Conservation (phyloP, 257 asterid species). For the Solanum piurae region DNA sequence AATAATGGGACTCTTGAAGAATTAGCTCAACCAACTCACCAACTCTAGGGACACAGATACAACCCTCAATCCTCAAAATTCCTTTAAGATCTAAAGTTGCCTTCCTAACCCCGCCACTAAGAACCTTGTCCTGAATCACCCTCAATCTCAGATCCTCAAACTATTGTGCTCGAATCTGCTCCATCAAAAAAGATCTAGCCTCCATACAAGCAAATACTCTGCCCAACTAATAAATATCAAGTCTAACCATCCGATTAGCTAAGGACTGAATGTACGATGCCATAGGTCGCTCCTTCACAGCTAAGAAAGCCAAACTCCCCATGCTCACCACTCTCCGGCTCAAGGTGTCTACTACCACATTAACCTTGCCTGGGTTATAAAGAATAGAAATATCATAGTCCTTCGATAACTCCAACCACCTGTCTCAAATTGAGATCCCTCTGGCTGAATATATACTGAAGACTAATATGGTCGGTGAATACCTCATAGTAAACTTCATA, state of each 20-base stretch:
- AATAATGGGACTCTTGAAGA: not conserved
- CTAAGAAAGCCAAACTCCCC: not conserved
- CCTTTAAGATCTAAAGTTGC: too few relatives aligned
- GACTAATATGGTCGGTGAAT: not conserved
- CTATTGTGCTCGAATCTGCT: not conserved
- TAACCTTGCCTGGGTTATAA: too few relatives aligned
- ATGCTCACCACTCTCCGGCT: not conserved
- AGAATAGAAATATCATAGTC: too few relatives aligned
- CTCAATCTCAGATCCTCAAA: not conserved
- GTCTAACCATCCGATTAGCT: not conserved
- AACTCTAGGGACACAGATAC: not conserved
- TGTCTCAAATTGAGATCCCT: too few relatives aligned
- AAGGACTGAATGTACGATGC: not conserved
- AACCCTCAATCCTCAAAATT: too few relatives aligned
- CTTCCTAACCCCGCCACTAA: not conserved
- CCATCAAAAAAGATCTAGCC: not conserved
- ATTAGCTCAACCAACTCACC: not conserved
- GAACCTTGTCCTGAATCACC: not conserved
- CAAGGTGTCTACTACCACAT: not conserved
- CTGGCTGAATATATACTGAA: too few relatives aligned
- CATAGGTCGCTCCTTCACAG: not conserved
- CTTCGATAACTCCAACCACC: too few relatives aligned
- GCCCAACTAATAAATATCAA: not conserved
- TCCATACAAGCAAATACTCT: too few relatives aligned
- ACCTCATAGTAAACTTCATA: not conserved